Base-by-base conservation (phyloP, 202 grass and related monocot genomes). In the Eragrostis tef region DNA sequence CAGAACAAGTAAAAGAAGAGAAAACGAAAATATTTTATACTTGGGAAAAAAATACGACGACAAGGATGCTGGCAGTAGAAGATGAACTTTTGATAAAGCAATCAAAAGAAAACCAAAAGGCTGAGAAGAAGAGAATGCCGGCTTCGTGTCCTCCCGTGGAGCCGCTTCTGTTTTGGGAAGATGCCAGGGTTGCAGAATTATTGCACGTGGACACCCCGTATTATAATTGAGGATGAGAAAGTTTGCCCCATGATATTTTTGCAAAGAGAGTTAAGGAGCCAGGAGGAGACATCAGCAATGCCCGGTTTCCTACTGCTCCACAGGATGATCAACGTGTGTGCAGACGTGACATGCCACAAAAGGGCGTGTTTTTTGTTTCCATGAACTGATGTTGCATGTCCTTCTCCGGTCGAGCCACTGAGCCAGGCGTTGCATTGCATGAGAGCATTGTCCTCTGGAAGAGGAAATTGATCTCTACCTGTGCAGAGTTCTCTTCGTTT, bases 151-250 rank as follows among this genome's bases (percentile, higher is more conserved):
- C 41, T 47, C 64, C 16, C 41, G 24, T 29, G 25, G 14, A 9
- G 10, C 0, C 31, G 17, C 44, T 58, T 27, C 9, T 5, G 60
- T 20, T 72, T 22, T 50, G 44, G 43, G 57, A 64, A 62, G 69
- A 61, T 74, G 19, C 31, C 53, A 75, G 62, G 52, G 47, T 12
- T 27, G 39, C 45, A 59, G 45, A 81, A 81, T 70, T 20, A 81
- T 52, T 80, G 76, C 70, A 81, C 13, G 81, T 42, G 17, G 74
- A 61, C 42, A 9, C 60, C 58, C 41, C 39, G 39, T 67, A 26
- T 56, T 73, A n/a, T n/a, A 51, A 75, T 63, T 79, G 7, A 48
- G 20, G 26, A 61, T 39, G 5, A 3, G 31, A 14, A 10, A 20
- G 39, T 54, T 21, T 62, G 3, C 11, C 19, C 2, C 16, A 25